These are phyloP conservation scores for Vachellia collinsii DNA, from an alignment of 306 rosid species.

Conservation along the genomic window DNA sequence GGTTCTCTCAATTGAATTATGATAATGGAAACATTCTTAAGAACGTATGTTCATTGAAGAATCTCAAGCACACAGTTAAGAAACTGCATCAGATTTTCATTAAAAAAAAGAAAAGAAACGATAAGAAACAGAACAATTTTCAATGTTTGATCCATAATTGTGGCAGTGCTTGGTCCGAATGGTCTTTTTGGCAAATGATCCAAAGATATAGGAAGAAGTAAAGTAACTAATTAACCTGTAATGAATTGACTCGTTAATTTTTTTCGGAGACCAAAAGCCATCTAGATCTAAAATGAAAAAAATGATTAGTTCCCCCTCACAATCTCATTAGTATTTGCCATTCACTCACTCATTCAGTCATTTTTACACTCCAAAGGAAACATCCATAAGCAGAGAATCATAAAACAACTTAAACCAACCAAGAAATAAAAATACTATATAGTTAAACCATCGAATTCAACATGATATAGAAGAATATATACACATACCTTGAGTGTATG, in stretches of 20 bases:
- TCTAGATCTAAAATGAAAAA: background rate
- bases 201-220: background rate
- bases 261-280: background rate
- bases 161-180: background rate
- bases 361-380: too few species aligned
- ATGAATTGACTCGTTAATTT: background rate
- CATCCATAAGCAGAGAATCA: background rate
- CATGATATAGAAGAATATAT: too few species aligned
- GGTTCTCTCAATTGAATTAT: background rate
- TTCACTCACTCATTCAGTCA: too few species aligned
- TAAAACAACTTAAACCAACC: background rate
- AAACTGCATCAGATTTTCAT: background rate
- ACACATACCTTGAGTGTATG: constrained; percentile 57
- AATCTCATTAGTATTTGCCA: too few species aligned
- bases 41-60: background rate
- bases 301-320: too few species aligned
- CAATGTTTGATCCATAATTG: background rate
- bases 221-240: background rate
- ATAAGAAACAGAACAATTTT: background rate
- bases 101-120: background rate
- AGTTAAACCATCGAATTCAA: background rate
- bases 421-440: background rate
- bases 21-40: background rate
- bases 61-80: background rate
- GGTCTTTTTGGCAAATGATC: background rate